phyloP scores from a whole-genome alignment of 2,329 filamentous ascomycete genomes.

The Scytalidium lignicola region DNA sequence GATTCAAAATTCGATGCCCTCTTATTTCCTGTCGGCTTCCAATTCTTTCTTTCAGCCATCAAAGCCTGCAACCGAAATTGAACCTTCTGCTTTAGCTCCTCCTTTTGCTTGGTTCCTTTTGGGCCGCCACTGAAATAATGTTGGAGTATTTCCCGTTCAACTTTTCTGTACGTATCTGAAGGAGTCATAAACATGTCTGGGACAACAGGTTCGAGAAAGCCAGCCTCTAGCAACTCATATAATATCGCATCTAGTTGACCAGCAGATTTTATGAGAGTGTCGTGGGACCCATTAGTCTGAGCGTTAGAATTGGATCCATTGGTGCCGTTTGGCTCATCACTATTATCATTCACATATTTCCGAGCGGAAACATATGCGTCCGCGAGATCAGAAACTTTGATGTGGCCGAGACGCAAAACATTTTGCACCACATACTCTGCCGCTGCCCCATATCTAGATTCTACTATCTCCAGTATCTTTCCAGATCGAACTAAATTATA shows the following conservation, averaged over 20 bases:
- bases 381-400: slow-evolving; percentile 64
- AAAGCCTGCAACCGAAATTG: slow-evolving; percentile 47
- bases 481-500: slow-evolving; percentile 79
- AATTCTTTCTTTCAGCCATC: slow-evolving; percentile 35
- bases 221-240: slow-evolving; percentile 51
- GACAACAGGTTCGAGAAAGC: slow-evolving; percentile 62
- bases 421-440: slow-evolving; percentile 71
- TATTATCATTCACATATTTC: slow-evolving; percentile 26
- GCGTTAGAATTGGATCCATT: slow-evolving; percentile 7
- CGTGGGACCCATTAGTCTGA: slow-evolving; percentile 13
- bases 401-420: slow-evolving; percentile 72
- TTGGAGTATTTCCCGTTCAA: slow-evolving; percentile 58
- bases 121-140: slow-evolving; percentile 46
- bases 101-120: slow-evolving; percentile 61
- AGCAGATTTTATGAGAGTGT: slow-evolving; percentile 12
- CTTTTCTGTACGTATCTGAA: slow-evolving; percentile 54
- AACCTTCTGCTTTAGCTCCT: slow-evolving; percentile 54
- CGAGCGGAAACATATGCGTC: slow-evolving; percentile 47
- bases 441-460: slow-evolving; percentile 67
- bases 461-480: slow-evolving; percentile 72
- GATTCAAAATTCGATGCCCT: slow-evolving; percentile 31
- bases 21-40: slow-evolving; percentile 48
- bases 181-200: slow-evolving; percentile 53
- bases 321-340: slow-evolving; percentile 14
- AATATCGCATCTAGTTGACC: slow-evolving; percentile 40